Base-by-base conservation (phyloP, 164 flowering plant species). In the Vitis cinerea region DNA sequence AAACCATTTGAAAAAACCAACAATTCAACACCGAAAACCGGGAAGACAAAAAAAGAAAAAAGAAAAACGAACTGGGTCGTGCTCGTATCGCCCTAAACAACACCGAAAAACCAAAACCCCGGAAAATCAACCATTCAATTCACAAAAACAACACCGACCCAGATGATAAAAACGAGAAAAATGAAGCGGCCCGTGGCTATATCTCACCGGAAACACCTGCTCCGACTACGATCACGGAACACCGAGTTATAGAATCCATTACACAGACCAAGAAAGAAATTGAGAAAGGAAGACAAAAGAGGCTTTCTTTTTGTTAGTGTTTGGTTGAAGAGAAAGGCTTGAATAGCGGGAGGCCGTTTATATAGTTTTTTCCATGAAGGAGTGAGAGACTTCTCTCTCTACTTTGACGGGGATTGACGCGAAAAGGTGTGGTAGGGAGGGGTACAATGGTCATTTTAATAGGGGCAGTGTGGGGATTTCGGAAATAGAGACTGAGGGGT, bases 191-290 rank as follows among this genome's bases (percentile, higher is more conserved):
- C n/a, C 48, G 56, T 23, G 16, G 51, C 17, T 4, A 1, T 52
- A 19, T 19, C 64, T 63, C 72, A 91, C 96, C 97, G 56, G 97
- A 94, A 69, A 90, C 81, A 7, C 97, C 98, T 19, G 97, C 98
- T 64, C 98, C 98, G 80, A 94, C 74, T 63, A 94, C 72, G 79
- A 94, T 84, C 63, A 90, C 96, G 69, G 91, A 88, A 75, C 80
- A 76, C n/a, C 78, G 82, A 61, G 83, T 68, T 1, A 87, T 65
- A 19, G 84, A 81, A 56, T 78, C 94, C 92, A 88, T 88, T 23
- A 17, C n/a, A 3, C 8, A 2, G 60, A 48, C 61, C 48, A 1
- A 12, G n/a, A 23, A 48, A 14, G 61, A 61, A 64, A 19, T 61
- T 71, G 61, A 58, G 54, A 64, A 64, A 47, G 72, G 74, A 56